Evolutionary conservation across 352 stramenopile genomes (phyloP).

Genomic region (Pilasporangium apinafurcum): DNA sequence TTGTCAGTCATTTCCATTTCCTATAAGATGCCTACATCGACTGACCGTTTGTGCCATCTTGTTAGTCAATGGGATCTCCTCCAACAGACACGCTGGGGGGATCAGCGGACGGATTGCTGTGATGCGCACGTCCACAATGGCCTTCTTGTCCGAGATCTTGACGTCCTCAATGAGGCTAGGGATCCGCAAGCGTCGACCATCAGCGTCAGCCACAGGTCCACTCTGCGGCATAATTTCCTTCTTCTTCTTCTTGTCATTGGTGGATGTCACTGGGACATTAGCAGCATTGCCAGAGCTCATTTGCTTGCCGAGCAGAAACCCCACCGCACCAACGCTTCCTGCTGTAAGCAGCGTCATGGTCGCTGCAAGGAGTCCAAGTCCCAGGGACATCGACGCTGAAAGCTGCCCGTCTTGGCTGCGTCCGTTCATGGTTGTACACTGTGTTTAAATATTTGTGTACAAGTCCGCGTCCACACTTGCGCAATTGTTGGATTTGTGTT

Average conservation of each 20-base stretch:
- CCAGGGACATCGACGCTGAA: constrained; percentile 51
- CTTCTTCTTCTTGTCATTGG: constrained; percentile 9
- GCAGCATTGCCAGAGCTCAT: too few relatives aligned
- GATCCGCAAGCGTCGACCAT: constrained; percentile 58
- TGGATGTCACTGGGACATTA: constrained; percentile 2
- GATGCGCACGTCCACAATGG: constrained; percentile 86
- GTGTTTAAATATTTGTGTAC: too few relatives aligned
- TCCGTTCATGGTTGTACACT: constrained; percentile 1
- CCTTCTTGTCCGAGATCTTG: constrained; percentile 80
- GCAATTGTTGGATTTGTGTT: too few relatives aligned
- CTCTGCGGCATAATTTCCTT: neutral
- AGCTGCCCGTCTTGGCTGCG: constrained; percentile 20
- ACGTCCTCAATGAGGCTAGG: constrained; percentile 71
- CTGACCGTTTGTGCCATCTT: constrained; percentile 72
- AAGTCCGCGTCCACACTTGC: too few relatives aligned
- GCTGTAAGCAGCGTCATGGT: constrained; percentile 73
- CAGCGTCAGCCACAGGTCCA: too few relatives aligned
- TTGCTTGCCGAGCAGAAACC: constrained; percentile 65
- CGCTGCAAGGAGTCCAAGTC: constrained; percentile 55
- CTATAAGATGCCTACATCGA: neutral
- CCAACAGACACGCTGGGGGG: constrained; percentile 74
- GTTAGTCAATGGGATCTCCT: constrained; percentile 76
- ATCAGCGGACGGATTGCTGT: constrained; percentile 80
- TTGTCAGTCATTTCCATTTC: neutral
- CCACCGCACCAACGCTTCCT: constrained; percentile 57